Base-by-base conservation (phyloP, 305 asterid genomes). In the Fraxinus ornus region DNA sequence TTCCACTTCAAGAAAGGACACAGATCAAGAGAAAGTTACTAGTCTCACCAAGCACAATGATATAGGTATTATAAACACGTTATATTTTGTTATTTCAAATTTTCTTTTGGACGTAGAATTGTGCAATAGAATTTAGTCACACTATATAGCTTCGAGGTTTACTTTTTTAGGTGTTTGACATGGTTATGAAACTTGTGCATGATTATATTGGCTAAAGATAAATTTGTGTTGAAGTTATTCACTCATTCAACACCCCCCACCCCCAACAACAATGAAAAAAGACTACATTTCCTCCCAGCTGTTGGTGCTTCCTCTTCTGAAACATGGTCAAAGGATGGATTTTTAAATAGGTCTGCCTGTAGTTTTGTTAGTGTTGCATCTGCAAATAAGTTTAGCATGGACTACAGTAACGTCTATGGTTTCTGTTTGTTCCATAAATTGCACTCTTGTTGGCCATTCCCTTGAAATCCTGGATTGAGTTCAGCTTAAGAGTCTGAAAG, bases 1-100 rank as follows among this genome's bases (percentile, higher is more conserved):
- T 80, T 85, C 94, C 39, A 78, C 88, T 66, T 86, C 97, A 75
- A 82, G 85, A 79, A 90, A 89, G 87, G 85, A 85, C 57, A 75
- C 79, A 82, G 81, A 79, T 80, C 86, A 28, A 76, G 84, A 72
- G 37, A 83, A 80, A 82, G 75, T 39, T 74, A 70, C 82, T 68
- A 86, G 74, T 81, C 83, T 60, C 28, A 78, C 90, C 82, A 88
- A 86, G 76, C 82, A 64, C 79, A 85, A 78, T 79, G 81, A 83
- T 82, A 81, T 86, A 79, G 89, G 90, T 87, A 71, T 64, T 21
- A 41, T 60, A 81, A 79, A 81, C 60, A 66, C 21, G 26, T n/a
- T 33, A 33, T 35, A 71, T 33, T 72, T 35, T n/a, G 26, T 72
- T 72, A 12, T 33, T 72, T 4, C 28, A 33, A 17, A 3, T 17